These are phyloP conservation scores for Fusarium pseudograminearum DNA, from an alignment of 2,329 filamentous ascomycete genomes.

Conservation along the genomic window DNA sequence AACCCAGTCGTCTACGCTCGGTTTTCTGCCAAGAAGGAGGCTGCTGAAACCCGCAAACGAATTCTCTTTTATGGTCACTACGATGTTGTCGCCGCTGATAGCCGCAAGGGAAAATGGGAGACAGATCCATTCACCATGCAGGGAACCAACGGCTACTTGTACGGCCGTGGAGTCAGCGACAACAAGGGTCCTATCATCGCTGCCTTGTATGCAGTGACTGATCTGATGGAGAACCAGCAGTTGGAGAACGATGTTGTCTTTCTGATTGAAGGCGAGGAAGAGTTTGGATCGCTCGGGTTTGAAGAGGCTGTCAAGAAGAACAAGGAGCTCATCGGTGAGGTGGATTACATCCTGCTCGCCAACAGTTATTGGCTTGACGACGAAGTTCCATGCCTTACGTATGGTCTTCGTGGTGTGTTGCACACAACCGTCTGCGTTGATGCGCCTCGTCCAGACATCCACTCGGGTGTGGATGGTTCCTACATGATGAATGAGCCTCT, in stretches of 20 bases:
- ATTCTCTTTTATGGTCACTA: slow-evolving; percentile 98
- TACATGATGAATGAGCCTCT: slow-evolving; percentile 90
- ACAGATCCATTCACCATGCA: slow-evolving; percentile 90
- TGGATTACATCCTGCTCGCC: slow-evolving; percentile 94
- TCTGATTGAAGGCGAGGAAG: slow-evolving; percentile 95
- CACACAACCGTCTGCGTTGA: slow-evolving; percentile 92
- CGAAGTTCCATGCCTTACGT: slow-evolving; percentile 93
- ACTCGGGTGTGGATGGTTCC: slow-evolving; percentile 97
- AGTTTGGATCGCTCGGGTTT: slow-evolving; percentile 92
- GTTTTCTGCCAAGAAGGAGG: slow-evolving; percentile 80
- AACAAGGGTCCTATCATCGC: slow-evolving; percentile 98
- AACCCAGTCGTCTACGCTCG: slow-evolving; percentile 95
- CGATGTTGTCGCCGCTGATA: slow-evolving; percentile 92
- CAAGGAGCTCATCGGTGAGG: slow-evolving; percentile 85
- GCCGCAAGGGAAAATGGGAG: slow-evolving; percentile 84
- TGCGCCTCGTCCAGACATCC: slow-evolving; percentile 86
- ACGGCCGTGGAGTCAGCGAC: slow-evolving; percentile 95
- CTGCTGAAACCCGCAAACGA: slow-evolving; percentile 77
- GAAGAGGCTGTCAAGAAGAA: slow-evolving; percentile 82
- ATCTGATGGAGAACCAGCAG: slow-evolving; percentile 84
- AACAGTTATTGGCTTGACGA: slow-evolving; percentile 99
- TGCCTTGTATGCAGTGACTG: slow-evolving; percentile 91
- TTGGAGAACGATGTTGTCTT: slow-evolving; percentile 92
- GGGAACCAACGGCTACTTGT: slow-evolving; percentile 91
- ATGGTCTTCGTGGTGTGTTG: slow-evolving; percentile 91